Evolutionary conservation across 768 basidiomycete genomes (phyloP).

Genomic region (Auricularia sp.): DNA sequence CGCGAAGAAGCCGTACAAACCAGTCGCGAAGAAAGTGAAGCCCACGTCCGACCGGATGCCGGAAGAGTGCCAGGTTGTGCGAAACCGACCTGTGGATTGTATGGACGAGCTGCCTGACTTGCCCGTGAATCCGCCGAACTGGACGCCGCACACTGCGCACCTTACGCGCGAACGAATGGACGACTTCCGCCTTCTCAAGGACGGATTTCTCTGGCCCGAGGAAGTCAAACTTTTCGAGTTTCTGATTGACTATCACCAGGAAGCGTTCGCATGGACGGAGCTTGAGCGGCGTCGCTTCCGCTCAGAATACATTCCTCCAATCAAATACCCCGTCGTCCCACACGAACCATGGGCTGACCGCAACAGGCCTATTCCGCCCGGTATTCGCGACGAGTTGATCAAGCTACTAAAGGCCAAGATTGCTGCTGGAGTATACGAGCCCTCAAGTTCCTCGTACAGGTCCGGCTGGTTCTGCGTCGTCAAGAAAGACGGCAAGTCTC

Average conservation of each 20-base stretch:
- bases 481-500: constrained; percentile 20
- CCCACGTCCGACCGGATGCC: constrained; percentile 16
- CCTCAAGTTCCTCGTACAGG: constrained; percentile 27
- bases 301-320: constrained; percentile 18
- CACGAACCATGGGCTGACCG: constrained; percentile 28
- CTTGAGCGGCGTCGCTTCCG: constrained; percentile 10
- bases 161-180: constrained; percentile 16
- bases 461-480: constrained; percentile 26
- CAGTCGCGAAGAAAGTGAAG: constrained; percentile 18
- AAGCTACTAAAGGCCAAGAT: constrained; percentile 26
- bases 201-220: constrained; percentile 19
- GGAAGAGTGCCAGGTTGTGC: constrained; percentile 16
- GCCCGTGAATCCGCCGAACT: constrained; percentile 22
- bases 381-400: constrained; percentile 20
- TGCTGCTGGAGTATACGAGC: constrained; percentile 30
- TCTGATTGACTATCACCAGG: constrained; percentile 9
- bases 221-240: constrained; percentile 17
- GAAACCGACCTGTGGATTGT: constrained; percentile 20
- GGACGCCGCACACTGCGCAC: constrained; percentile 13
- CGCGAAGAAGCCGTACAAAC: constrained; percentile 17
- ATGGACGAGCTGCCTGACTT: constrained; percentile 17
- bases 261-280: constrained; percentile 9
- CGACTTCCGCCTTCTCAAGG: constrained; percentile 17
- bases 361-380: constrained; percentile 24
- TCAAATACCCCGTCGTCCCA: constrained; percentile 25